These are phyloP conservation scores for Sarcomyxa edulis DNA, from an alignment of 768 basidiomycete species.

Conservation along the genomic window DNA sequence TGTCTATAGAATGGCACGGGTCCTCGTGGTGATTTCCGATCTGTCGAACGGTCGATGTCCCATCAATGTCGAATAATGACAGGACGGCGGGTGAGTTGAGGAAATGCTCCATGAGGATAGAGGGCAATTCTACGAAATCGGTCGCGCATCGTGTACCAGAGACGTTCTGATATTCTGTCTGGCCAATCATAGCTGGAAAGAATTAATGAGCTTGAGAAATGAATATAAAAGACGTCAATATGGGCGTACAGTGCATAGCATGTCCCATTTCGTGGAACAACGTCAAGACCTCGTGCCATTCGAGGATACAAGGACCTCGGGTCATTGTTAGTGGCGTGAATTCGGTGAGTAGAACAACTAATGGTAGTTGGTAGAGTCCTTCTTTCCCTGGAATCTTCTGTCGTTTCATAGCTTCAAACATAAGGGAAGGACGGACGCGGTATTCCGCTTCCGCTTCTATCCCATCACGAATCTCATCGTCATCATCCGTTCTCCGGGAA, in stretches of 20 bases:
- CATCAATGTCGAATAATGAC: conserved; percentile 64
- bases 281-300: conserved; percentile 93
- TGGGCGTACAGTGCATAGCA: conserved; percentile 92
- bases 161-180: conserved; percentile 96
- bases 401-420: conserved; percentile 61
- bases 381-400: conserved; percentile 54
- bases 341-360: conserved; percentile 89
- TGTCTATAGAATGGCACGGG: conserved; percentile 81
- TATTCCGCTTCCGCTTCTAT: conserved; percentile 30
- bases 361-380: conserved; percentile 80
- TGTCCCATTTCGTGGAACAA: conserved; percentile 99
- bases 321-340: conserved; percentile 61
- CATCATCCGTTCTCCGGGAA: conserved; percentile 87
- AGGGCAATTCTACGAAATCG: conserved; percentile 96
- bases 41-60: conserved; percentile 37
- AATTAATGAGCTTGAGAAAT: conserved; percentile 2
- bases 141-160: conserved; percentile 97
- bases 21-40: conserved; percentile 67
- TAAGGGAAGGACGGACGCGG: conserved; percentile 41
- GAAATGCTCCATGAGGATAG: conserved; percentile 98
- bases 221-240: conserved; percentile 1
- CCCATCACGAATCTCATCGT: conserved; percentile 68
- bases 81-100: conserved; percentile 80
- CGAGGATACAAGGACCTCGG: conserved; percentile 67
- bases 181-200: conserved; percentile 87